Conservation (phyloP, 2,329 filamentous ascomycete species). For the Hymenoscyphus occultus region DNA sequence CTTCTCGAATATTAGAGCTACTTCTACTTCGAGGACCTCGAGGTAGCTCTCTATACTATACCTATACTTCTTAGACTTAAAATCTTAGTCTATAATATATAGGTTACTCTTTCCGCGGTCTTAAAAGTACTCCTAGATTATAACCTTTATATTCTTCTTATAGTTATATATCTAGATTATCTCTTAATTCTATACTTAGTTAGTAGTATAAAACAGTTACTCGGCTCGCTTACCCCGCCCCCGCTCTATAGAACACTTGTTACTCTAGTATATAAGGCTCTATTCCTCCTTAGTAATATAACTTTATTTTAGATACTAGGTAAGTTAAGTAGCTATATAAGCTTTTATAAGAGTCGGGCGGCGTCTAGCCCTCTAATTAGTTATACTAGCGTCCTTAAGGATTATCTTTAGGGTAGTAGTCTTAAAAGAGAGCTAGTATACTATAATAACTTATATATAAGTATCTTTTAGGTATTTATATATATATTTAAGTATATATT, state of each 20-base stretch:
- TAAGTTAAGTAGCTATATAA: neutral
- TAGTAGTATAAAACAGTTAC: neutral
- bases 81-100: slow-evolving; percentile 1
- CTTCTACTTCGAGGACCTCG: neutral
- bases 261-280: no score
- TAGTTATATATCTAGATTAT: neutral
- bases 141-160: neutral
- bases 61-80: slow-evolving; percentile 9
- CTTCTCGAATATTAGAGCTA: no score
- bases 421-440: neutral
- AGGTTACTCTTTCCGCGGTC: neutral
- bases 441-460: no score
- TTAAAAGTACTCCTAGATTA: neutral
- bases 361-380: no score
- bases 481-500: no score
- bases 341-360: neutral
- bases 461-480: no score
- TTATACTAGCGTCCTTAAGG: neutral
- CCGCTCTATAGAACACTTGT: no score
- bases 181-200: neutral
- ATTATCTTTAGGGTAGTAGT: neutral
- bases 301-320: neutral
- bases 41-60: neutral
- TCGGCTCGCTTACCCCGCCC: neutral
- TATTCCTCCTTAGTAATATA: neutral